Conservation (phyloP, 495 filamentous ascomycete species). For the Hyaloscypha bicolor region DNA sequence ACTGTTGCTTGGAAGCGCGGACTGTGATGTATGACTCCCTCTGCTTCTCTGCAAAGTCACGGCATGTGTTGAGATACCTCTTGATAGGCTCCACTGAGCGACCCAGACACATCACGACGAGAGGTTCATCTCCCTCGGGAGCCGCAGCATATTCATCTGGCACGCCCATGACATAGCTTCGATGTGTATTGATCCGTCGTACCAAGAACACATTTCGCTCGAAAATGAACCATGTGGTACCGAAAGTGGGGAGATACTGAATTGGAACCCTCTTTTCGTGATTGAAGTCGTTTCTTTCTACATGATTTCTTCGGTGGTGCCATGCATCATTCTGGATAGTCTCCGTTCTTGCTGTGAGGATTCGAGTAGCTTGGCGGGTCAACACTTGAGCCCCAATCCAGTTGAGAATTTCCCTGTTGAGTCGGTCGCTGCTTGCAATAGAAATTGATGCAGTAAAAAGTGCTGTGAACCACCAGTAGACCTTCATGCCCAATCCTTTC, state of each 20-base stretch:
- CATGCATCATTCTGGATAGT: conserved; percentile 35
- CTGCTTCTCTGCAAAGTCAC: conserved; percentile 50
- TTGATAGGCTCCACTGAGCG: conserved; percentile 49
- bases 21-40: conserved; percentile 47
- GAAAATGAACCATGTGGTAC: conserved; percentile 45
- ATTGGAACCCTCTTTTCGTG: conserved; percentile 38
- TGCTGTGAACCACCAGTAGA: conserved; percentile 22
- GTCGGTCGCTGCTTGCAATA: conserved; percentile 17
- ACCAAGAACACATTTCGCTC: conserved; percentile 46
- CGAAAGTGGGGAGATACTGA: conserved; percentile 49
- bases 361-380: conserved; percentile 10
- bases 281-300: conserved; percentile 22
- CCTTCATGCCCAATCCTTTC: conserved; percentile 26
- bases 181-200: conserved; percentile 27
- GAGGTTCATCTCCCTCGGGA: conserved; percentile 44
- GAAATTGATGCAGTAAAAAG: conserved; percentile 20
- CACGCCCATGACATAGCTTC: conserved; percentile 16
- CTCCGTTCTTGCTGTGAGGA: conserved; percentile 18
- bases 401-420: conserved; percentile 25
- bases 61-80: conserved; percentile 42
- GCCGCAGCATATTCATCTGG: conserved; percentile 45
- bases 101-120: conserved; percentile 49
- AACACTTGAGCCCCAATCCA: conserved; percentile 18
- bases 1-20: conserved; percentile 38
- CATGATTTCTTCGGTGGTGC: conserved; percentile 14